Conservation (phyloP, 352 stramenopile species). For the Globisporangium paroecandrum region DNA sequence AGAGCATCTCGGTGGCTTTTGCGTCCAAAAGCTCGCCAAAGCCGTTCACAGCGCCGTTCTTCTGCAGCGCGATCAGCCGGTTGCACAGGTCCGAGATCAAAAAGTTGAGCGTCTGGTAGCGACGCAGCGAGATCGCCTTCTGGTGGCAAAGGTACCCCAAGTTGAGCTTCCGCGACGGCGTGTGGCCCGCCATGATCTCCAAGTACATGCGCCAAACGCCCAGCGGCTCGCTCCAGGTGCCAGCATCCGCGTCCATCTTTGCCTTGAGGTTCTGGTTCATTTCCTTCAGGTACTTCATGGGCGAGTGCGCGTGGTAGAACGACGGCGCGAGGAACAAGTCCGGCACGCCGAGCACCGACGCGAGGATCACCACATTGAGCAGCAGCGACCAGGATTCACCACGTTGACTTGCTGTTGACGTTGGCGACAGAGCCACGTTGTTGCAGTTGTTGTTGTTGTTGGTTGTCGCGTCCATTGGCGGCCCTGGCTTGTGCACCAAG, state of each 20-base stretch:
- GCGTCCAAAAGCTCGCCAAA: constrained; percentile 43
- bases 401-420: not conserved
- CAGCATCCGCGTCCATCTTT: constrained; percentile 61
- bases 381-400: constrained; percentile 36
- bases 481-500: constrained; percentile 30
- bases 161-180: constrained; percentile 35
- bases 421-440: not conserved
- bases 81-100: constrained; percentile 75
- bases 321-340: constrained; percentile 78
- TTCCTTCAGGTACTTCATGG: constrained; percentile 59
- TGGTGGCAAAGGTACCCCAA: constrained; percentile 43
- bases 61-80: constrained; percentile 53
- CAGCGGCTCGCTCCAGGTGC: constrained; percentile 75
- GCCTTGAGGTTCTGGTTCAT: constrained; percentile 74
- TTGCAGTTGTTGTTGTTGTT: not conserved
- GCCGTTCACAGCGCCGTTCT: constrained; percentile 21
- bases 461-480: not conserved
- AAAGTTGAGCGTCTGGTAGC: constrained; percentile 75
- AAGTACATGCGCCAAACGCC: constrained; percentile 74
- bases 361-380: constrained; percentile 64
- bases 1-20: constrained; percentile 47
- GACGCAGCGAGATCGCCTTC: constrained; percentile 55
- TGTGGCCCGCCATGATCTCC: constrained; percentile 42
- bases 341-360: constrained; percentile 57
- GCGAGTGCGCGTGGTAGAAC: constrained; percentile 71